Percentiles rank a stretch among this genome's conserved stretches.
Conservation (phyloP, 1,139 yeast genomes). For the Candida sanyaensis region DNA sequence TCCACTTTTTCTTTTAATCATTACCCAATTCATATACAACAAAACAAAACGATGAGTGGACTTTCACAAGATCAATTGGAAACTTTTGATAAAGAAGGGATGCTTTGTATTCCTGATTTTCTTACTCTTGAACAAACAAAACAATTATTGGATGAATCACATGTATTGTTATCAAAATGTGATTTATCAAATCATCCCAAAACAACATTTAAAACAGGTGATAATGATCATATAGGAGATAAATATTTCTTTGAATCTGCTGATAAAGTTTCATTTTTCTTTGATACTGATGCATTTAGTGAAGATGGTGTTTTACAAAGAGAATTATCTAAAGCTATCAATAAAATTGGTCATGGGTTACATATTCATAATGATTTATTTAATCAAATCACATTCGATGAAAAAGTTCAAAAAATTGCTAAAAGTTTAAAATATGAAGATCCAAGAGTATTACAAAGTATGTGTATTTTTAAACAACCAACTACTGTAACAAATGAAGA, state of each 20-base stretch:
- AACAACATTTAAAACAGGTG: slow-evolving; percentile 70
- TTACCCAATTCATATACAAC: background rate
- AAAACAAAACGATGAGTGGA: slow-evolving; percentile 7
- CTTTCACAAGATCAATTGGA: slow-evolving; percentile 43
- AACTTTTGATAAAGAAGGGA: slow-evolving; percentile 57
- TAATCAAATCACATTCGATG: slow-evolving; percentile 50
- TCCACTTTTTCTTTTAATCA: background rate
- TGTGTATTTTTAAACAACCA: slow-evolving; percentile 82
- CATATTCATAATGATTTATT: slow-evolving; percentile 58
- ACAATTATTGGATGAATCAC: slow-evolving; percentile 44
- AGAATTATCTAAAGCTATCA: slow-evolving; percentile 61
- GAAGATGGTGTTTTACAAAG: slow-evolving; percentile 48
- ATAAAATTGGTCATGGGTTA: slow-evolving; percentile 79
- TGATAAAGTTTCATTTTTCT: slow-evolving; percentile 68
- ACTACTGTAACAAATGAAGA: slow-evolving; percentile 22
- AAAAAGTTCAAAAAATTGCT: slow-evolving; percentile 54
- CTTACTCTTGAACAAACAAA: slow-evolving; percentile 42
- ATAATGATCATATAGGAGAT: slow-evolving; percentile 71
- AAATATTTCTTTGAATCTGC: slow-evolving; percentile 69
- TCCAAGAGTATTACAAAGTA: slow-evolving; percentile 75
- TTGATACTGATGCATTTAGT: slow-evolving; percentile 72
- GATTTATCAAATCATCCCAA: slow-evolving; percentile 64
- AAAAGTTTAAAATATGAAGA: slow-evolving; percentile 54
- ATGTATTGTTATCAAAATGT: slow-evolving; percentile 46
- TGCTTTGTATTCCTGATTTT: slow-evolving; percentile 61